Evolutionary conservation across 2,329 filamentous ascomycete species (phyloP).

Genomic region (Fusarium sp.): DNA sequence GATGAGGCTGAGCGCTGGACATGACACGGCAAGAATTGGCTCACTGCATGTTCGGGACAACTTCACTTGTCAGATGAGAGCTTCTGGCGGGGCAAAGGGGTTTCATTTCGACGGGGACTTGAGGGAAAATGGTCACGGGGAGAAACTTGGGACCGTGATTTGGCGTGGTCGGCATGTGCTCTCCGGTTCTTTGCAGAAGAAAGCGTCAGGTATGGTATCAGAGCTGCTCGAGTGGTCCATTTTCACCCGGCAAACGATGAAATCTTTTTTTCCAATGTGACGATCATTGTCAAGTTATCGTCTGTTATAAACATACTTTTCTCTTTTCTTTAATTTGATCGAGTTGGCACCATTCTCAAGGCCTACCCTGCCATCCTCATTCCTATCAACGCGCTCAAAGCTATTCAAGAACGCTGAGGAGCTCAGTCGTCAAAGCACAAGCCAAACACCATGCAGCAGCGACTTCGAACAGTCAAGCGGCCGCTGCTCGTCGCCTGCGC

Average conservation of each 20-base stretch:
- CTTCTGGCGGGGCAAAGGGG: background rate
- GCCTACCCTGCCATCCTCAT: background rate
- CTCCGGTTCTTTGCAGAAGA: background rate
- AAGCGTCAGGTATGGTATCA: background rate
- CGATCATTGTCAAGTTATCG: background rate
- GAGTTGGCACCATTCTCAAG: background rate
- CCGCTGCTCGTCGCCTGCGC: slow-evolving; percentile 49
- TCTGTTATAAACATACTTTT: background rate
- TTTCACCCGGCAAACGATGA: background rate
- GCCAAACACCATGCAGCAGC: slow-evolving; percentile 47
- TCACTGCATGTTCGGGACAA: background rate
- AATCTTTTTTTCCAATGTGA: background rate
- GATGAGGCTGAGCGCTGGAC: slow-evolving; percentile 4
- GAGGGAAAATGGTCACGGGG: background rate
- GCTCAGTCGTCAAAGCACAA: background rate
- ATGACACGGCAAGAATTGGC: background rate
- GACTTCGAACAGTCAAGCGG: slow-evolving; percentile 50
- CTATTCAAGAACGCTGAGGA: background rate
- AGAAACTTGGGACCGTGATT: background rate
- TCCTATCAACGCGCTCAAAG: background rate
- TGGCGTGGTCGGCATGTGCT: background rate
- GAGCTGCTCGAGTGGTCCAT: background rate
- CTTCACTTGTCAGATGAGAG: background rate
- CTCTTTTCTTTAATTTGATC: background rate
- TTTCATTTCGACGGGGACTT: background rate